Base-by-base conservation (phyloP, 1,139 yeast genomes). In the Citeromyces hawaiiensis region DNA sequence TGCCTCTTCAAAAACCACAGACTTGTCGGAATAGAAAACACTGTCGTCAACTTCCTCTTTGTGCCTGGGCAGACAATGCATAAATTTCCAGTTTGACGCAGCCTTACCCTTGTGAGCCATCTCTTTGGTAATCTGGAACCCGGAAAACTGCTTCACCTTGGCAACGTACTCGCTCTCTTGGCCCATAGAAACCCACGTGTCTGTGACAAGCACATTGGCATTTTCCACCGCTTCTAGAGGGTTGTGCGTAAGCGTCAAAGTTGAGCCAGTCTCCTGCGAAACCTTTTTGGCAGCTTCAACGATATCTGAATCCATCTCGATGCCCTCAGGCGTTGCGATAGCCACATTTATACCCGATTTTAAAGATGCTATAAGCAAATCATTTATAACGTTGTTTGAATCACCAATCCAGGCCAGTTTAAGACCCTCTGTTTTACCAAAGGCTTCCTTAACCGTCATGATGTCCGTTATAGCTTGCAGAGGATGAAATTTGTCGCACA, bases 101-200 rank as follows among this genome's bases (percentile, higher is more conserved):
- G 88, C 91, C 8, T 72, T 67, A 7, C 75, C 72, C 16, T 55
- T 55, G 5, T 53, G 43, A 21, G 83, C 73, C 66, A 88, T 66
- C 32, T 76, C 76, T 27, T 66, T 59, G 31, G 87, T 79, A 45
- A 91, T 80, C 61, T 86, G 96, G 66, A 78, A 91, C 2, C 94
- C 95, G 6, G 66, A 70, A 57, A 91, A 91, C 60, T 86, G 91
- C 54, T 77, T 67, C 50, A 91, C 64, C 47, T 88, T 83, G 43
- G 68, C 65, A 37, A 58, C 66, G 49, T 76, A 83, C 57, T 88
- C 91, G 6, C 71, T 62, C 59, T 91, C 98, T 64, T 91, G 91
- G 44, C 98, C 98, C 98, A 91, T 91, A 1, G 97, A 88, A 31
- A 91, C 77, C 79, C 95, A 91, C 4, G 98, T 91, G 52, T 91